phyloP scores from a whole-genome alignment of 352 stramenopile genomes.

The Phytophthora nicotianae region DNA sequence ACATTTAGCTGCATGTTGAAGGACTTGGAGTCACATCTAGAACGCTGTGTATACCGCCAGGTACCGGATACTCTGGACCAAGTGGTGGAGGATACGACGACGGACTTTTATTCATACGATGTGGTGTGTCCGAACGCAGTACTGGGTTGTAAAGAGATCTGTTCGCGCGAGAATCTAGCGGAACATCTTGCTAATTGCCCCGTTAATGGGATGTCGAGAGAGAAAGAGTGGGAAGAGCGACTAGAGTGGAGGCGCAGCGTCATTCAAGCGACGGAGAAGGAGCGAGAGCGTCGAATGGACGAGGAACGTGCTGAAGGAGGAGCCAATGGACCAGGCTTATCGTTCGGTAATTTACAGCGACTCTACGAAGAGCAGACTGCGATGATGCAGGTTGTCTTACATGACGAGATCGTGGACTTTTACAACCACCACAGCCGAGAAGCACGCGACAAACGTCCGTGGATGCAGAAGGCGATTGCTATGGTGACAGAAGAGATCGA shows the following conservation, averaged over 20 bases:
- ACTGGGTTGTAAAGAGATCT: conserved; percentile 82
- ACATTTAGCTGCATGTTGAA: conserved; percentile 86
- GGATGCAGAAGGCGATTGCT: conserved; percentile 60
- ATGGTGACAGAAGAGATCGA: conserved; percentile 53
- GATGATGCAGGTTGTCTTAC: conserved; percentile 78
- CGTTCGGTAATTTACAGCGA: conserved; percentile 71
- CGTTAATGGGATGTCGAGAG: conserved; percentile 69
- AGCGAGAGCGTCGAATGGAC: conserved; percentile 72
- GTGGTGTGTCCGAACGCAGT: conserved; percentile 86
- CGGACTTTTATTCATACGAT: conserved; percentile 84
- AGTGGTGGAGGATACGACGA: conserved; percentile 53
- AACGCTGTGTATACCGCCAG: conserved; percentile 73
- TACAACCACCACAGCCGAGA: conserved; percentile 51
- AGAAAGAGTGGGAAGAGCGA: conserved; percentile 82
- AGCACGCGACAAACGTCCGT: conserved; percentile 35
- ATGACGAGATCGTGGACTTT: conserved; percentile 80
- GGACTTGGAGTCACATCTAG: conserved; percentile 72
- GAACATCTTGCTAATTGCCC: conserved; percentile 69
- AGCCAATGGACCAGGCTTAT: conserved; percentile 39
- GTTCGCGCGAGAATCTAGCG: conserved; percentile 68
- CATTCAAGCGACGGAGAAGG: conserved; percentile 74
- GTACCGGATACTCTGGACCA: conserved; percentile 78
- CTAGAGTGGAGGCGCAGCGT: conserved; percentile 68
- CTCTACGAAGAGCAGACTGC: conserved; percentile 83
- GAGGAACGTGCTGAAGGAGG: conserved; percentile 45